A percentile compares a stretch with the other conserved stretches of the same genome.
phyloP scores from a whole-genome alignment of 768 basidiomycete genomes.

The Coprinopsis strossmayeri region DNA sequence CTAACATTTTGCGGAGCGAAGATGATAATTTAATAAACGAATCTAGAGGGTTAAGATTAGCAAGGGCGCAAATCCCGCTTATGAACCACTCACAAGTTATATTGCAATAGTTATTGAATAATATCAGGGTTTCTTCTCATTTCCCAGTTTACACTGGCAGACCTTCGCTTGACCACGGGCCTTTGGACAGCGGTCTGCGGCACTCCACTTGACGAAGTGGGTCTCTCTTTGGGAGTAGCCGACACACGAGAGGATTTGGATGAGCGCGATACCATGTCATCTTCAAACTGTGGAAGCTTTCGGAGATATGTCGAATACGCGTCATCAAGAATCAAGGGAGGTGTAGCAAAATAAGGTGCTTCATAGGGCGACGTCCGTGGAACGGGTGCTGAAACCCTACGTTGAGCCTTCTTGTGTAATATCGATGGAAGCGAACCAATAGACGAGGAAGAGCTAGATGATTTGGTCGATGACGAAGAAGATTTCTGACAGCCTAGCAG shows the following conservation, averaged over 20 bases:
- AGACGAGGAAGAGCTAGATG: constrained; percentile 11
- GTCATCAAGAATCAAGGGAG: constrained; percentile 23
- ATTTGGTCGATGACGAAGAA: constrained; percentile 9
- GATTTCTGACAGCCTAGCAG: constrained; percentile 6
- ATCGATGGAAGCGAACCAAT: constrained; percentile 5
- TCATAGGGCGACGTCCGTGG: constrained; percentile 37
- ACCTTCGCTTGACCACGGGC: constrained; percentile 22
- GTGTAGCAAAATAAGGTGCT: constrained; percentile 39
- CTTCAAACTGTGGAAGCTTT: constrained; percentile 21
- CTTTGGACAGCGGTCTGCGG: neutral
- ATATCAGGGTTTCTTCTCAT: constrained; percentile 9
- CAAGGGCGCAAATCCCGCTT: neutral
- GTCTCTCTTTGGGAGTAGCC: neutral
- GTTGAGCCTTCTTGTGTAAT: constrained; percentile 19
- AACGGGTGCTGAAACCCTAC: constrained; percentile 26
- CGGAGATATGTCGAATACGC: constrained; percentile 18
- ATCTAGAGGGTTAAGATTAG: neutral
- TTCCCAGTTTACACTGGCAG: constrained; percentile 26
- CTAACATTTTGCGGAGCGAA: too few relatives aligned
- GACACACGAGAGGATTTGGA: constrained; percentile 10
- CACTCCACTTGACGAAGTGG: neutral
- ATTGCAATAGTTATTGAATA: constrained; percentile 1
- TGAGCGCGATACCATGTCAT: constrained; percentile 16
- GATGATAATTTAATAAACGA: neutral
- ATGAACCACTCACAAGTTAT: constrained; percentile 10